A percentile compares a stretch with the other conserved stretches of the same genome.
phyloP scores from a whole-genome alignment of 441 rosid species.

The Melastoma candidum region DNA sequence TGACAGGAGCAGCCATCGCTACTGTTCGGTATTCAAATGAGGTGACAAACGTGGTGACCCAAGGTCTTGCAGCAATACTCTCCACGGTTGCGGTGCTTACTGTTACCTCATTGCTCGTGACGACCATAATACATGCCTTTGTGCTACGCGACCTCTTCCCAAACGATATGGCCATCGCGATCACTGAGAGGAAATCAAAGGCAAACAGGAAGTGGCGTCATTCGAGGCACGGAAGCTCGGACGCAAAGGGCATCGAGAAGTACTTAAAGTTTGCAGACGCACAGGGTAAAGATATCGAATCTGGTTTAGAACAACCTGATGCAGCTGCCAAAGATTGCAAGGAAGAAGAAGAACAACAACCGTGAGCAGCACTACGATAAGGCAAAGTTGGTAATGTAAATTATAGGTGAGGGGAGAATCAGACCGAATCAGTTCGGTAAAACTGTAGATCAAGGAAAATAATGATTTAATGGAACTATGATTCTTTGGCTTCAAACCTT shows the following conservation, averaged over 20 bases:
- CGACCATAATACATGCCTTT: slow-evolving; percentile 63
- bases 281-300: slow-evolving; percentile 34
- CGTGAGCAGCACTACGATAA: too few relatives aligned
- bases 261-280: slow-evolving; percentile 32
- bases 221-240: slow-evolving; percentile 28
- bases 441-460: too few relatives aligned
- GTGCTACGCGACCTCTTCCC: slow-evolving; percentile 66
- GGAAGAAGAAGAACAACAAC: too few relatives aligned
- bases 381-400: too few relatives aligned
- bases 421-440: too few relatives aligned
- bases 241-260: slow-evolving; percentile 29
- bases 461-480: too few relatives aligned
- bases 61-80: slow-evolving; percentile 33
- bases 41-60: slow-evolving; percentile 41
- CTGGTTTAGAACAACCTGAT: slow-evolving; percentile 15
- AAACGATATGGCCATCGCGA: slow-evolving; percentile 81
- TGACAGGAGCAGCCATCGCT: slow-evolving; percentile 78
- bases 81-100: slow-evolving; percentile 38
- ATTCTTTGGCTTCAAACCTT: too few relatives aligned
- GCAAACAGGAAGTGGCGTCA: slow-evolving; percentile 42
- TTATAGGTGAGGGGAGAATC: too few relatives aligned
- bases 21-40: slow-evolving; percentile 58
- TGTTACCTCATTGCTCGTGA: slow-evolving; percentile 41
- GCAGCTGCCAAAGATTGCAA: background rate
- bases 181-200: slow-evolving; percentile 50